A percentile compares a stretch with the other conserved stretches of the same genome.
Conservation (phyloP, 345 rosid genomes). For the Bruguiera sexangula region DNA sequence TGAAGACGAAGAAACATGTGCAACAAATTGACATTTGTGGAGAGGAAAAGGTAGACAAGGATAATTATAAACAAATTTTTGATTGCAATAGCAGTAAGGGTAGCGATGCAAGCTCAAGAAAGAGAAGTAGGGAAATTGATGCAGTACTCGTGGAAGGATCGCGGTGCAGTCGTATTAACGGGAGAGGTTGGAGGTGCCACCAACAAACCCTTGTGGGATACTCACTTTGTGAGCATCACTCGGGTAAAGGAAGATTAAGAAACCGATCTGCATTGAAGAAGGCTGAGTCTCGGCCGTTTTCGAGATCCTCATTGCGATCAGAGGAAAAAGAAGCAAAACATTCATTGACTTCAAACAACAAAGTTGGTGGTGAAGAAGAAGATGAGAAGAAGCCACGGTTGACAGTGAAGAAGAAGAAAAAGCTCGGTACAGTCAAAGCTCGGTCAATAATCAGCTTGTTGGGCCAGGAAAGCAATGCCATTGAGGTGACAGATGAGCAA, state of each 20-base stretch:
- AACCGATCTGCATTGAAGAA: constrained; percentile 25
- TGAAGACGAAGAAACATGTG: constrained; percentile 39
- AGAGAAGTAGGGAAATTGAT: constrained; percentile 46
- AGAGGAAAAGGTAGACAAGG: not conserved
- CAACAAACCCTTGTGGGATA: constrained; percentile 91
- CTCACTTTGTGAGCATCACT: constrained; percentile 94
- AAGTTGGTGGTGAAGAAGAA: constrained; percentile 1
- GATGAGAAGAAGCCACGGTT: constrained; percentile 27
- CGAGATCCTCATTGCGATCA: constrained; percentile 5
- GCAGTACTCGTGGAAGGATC: constrained; percentile 66
- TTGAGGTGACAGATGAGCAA: constrained; percentile 7
- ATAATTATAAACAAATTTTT: not conserved
- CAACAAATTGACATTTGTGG: constrained; percentile 2
- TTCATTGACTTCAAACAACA: not conserved
- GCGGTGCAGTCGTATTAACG: constrained; percentile 90
- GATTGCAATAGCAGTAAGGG: not conserved
- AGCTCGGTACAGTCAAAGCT: constrained; percentile 90
- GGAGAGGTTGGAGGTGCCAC: constrained; percentile 96
- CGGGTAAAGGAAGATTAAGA: constrained; percentile 87
- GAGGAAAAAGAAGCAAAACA: not conserved
- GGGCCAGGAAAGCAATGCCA: constrained; percentile 39
- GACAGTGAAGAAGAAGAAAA: constrained; percentile 50
- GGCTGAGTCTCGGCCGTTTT: constrained; percentile 1
- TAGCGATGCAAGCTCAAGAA: constrained; percentile 24
- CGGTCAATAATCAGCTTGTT: constrained; percentile 89